Percentiles rank a stretch among this genome's conserved stretches.
These are phyloP conservation scores for Huntiella abstrusa DNA, from an alignment of 2,329 filamentous ascomycete species.

Conservation along the genomic window DNA sequence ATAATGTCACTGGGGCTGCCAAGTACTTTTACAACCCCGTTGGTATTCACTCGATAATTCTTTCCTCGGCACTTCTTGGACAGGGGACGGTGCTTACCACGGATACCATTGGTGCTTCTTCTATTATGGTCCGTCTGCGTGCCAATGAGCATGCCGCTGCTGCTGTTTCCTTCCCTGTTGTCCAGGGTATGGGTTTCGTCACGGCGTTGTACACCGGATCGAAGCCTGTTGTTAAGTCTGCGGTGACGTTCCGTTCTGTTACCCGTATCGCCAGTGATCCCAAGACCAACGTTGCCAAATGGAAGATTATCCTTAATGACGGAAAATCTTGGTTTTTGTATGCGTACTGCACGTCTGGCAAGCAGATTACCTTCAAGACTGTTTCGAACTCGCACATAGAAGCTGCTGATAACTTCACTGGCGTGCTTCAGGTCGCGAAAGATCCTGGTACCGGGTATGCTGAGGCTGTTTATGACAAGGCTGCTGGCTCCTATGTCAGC, in stretches of 20 bases:
- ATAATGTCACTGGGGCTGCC: constrained; percentile 35
- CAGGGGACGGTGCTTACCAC: constrained; percentile 35
- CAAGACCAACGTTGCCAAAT: constrained; percentile 54
- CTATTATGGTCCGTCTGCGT: constrained; percentile 47
- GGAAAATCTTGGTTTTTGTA: constrained; percentile 66
- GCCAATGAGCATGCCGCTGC: constrained; percentile 32
- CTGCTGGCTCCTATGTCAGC: constrained; percentile 56
- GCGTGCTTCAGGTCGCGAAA: constrained; percentile 69
- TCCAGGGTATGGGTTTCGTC: constrained; percentile 79
- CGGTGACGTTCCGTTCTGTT: constrained; percentile 54
- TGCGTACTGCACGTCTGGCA: constrained; percentile 38
- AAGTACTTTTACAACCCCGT: constrained; percentile 66
- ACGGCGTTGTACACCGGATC: constrained; percentile 57
- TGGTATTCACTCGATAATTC: constrained; percentile 59
- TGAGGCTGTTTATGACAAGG: constrained; percentile 54
- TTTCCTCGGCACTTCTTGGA: constrained; percentile 61
- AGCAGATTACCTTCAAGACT: constrained; percentile 47
- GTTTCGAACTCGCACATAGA: constrained; percentile 45
- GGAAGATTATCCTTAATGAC: constrained; percentile 53
- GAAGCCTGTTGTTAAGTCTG: constrained; percentile 55
- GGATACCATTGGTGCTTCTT: constrained; percentile 37
- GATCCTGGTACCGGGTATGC: constrained; percentile 31
- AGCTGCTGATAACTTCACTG: constrained; percentile 50
- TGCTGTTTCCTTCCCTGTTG: constrained; percentile 56
- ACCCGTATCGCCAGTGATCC: constrained; percentile 35